Conservation (phyloP, 345 rosid genomes). For the Cardamine chenopodiifolia region DNA sequence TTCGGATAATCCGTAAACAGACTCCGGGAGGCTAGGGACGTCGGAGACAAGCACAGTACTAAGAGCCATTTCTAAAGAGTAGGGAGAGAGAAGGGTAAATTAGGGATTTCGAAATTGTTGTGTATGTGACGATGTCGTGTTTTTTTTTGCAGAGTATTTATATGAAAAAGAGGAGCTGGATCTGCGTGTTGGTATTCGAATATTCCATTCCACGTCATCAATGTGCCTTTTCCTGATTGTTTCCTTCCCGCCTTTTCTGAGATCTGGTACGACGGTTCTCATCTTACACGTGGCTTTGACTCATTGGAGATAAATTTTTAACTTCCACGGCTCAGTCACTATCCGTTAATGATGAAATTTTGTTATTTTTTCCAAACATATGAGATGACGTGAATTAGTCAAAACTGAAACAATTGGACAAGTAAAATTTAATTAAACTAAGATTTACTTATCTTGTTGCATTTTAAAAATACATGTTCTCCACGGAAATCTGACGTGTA, state of each 20-base stretch:
- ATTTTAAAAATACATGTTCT: neutral
- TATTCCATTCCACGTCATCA: conserved; percentile 45
- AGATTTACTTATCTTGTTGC: neutral
- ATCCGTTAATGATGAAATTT: neutral
- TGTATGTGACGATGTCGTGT: conserved; percentile 9
- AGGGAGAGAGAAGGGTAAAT: neutral
- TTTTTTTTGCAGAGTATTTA: neutral
- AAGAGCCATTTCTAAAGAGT: conserved; percentile 60
- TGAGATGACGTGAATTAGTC: neutral
- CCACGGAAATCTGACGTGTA: conserved; percentile 31
- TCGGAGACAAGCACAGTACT: conserved; percentile 86
- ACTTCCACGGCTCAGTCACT: conserved; percentile 19
- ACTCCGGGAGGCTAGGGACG: conserved; percentile 66
- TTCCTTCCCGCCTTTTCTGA: conserved; percentile 41
- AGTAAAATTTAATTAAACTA: neutral
- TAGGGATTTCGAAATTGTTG: neutral
- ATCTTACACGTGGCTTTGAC: conserved; percentile 20
- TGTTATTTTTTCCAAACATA: neutral
- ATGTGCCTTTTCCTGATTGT: conserved; percentile 8
- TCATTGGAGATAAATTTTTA: conserved; percentile 32
- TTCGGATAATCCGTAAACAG: conserved; percentile 41
- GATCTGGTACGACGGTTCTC: conserved; percentile 37
- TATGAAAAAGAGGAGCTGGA: conserved; percentile 29
- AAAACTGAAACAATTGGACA: neutral
- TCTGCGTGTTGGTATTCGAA: conserved; percentile 36